Evolutionary conservation across 352 stramenopile species (phyloP).

Genomic region (Pythium insidiosum): DNA sequence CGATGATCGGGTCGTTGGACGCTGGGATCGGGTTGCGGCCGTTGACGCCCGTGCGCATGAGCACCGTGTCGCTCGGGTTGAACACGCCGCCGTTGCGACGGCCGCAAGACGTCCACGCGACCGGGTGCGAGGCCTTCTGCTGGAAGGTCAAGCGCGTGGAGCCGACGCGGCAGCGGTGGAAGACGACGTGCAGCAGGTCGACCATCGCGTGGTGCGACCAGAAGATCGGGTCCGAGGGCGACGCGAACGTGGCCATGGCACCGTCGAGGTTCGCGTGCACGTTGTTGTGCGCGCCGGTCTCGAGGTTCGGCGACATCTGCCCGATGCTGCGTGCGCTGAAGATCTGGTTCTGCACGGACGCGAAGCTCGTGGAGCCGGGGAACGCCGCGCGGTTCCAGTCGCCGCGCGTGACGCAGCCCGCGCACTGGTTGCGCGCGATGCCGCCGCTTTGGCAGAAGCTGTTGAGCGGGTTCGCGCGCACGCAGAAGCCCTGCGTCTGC

Average conservation of each 20-base stretch:
- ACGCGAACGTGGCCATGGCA: constrained; percentile 38
- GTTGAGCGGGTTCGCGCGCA: constrained; percentile 22
- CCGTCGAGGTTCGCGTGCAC: constrained; percentile 39
- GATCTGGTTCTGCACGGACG: constrained; percentile 36
- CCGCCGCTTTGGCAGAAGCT: constrained; percentile 43
- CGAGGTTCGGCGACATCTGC: constrained; percentile 33
- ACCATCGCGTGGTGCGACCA: constrained; percentile 66
- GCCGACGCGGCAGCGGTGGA: constrained; percentile 62
- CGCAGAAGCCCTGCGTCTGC: constrained; percentile 27
- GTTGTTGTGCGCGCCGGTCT: constrained; percentile 49
- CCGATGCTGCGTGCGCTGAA: constrained; percentile 44
- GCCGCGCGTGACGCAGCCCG: constrained; percentile 38
- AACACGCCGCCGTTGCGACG: constrained; percentile 28
- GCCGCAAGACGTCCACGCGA: constrained; percentile 38
- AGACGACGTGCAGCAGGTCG: constrained; percentile 59
- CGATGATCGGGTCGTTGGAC: constrained; percentile 4
- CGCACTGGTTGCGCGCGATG: constrained; percentile 16
- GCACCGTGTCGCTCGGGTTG: constrained; percentile 24
- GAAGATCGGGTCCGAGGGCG: constrained; percentile 60
- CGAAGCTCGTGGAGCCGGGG: constrained; percentile 26
- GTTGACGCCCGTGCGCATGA: constrained; percentile 6
- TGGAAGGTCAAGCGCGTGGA: constrained; percentile 26
- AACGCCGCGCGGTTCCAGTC: constrained; percentile 23
- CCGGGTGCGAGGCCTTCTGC: constrained; percentile 33
- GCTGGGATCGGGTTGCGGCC: constrained; percentile 9